phyloP scores from a whole-genome alignment of 176 grass and related monocot genomes.

The Paspalum vaginatum region DNA sequence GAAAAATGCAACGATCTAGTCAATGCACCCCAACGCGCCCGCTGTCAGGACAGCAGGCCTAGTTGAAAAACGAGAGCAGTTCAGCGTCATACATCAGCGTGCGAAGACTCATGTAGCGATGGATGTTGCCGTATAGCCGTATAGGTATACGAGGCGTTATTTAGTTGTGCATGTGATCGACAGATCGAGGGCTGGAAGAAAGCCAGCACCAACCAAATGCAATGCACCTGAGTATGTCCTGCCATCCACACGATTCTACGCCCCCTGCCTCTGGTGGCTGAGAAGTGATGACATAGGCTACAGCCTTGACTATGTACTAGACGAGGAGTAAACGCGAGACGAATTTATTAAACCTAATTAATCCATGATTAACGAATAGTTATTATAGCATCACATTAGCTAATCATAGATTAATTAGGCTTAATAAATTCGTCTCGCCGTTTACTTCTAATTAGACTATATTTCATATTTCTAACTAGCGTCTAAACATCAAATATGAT shows the following conservation, averaged over 20 bases:
- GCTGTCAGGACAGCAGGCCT: not conserved
- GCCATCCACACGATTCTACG: not conserved
- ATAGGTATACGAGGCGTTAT: not conserved
- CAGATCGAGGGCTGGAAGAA: not conserved
- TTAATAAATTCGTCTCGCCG: no score
- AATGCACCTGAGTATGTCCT: not conserved
- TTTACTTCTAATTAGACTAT: no score
- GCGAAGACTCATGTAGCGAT: not conserved
- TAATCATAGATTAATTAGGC: no score
- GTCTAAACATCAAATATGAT: no score
- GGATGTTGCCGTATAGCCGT: no score
- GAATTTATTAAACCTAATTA: no score
- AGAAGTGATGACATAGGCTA: not conserved
- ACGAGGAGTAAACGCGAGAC: no score
- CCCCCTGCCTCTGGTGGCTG: not conserved
- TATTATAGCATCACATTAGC: no score
- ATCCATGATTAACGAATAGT: no score
- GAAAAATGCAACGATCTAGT: conserved; percentile 2
- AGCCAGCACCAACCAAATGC: not conserved
- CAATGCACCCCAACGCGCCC: not conserved
- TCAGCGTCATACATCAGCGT: not conserved
- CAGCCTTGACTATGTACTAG: not conserved
- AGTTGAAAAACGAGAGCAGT: not conserved
- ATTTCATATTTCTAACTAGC: no score
- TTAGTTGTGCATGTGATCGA: not conserved